Conservation (phyloP, 176 grass and related monocot species). For the Musa schizocarpa region DNA sequence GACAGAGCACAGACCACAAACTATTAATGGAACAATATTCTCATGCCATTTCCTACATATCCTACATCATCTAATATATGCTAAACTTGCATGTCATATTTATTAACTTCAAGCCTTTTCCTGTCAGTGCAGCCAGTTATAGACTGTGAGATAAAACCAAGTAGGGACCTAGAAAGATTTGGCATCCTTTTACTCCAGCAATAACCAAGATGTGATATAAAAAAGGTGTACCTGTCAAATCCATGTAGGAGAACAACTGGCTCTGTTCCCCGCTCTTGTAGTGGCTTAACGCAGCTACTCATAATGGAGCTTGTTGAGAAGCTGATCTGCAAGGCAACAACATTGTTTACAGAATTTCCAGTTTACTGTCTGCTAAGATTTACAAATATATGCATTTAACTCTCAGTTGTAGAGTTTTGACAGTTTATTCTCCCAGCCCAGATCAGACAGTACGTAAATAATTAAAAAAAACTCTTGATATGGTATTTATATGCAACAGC, state of each 20-base stretch:
- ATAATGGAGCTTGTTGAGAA: slow-evolving; percentile 46
- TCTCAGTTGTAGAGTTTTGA: no score
- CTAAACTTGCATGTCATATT: slow-evolving; percentile 3
- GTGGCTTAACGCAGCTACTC: slow-evolving; percentile 89
- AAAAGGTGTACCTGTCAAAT: slow-evolving; percentile 61
- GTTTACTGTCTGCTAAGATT: neutral
- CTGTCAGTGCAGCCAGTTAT: neutral
- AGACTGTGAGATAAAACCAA: neutral
- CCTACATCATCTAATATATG: neutral
- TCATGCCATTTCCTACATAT: neutral
- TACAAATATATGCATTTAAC: neutral
- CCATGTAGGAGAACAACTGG: slow-evolving; percentile 85
- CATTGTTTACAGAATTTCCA: neutral
- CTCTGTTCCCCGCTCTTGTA: slow-evolving; percentile 30
- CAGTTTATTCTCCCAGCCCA: no score
- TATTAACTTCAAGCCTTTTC: neutral
- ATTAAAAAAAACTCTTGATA: no score
- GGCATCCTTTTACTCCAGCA: neutral
- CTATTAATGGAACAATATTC: neutral
- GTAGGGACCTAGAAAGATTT: neutral
- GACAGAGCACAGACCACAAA: no score
- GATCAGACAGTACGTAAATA: no score
- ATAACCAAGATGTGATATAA: neutral
- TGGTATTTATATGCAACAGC: no score
- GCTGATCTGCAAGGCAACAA: slow-evolving; percentile 36